Percentiles rank a stretch among this genome's conserved stretches.
These are phyloP conservation scores for Cladosporium cucumerinum DNA, from an alignment of 2,329 filamentous ascomycete genomes.

Conservation along the genomic window DNA sequence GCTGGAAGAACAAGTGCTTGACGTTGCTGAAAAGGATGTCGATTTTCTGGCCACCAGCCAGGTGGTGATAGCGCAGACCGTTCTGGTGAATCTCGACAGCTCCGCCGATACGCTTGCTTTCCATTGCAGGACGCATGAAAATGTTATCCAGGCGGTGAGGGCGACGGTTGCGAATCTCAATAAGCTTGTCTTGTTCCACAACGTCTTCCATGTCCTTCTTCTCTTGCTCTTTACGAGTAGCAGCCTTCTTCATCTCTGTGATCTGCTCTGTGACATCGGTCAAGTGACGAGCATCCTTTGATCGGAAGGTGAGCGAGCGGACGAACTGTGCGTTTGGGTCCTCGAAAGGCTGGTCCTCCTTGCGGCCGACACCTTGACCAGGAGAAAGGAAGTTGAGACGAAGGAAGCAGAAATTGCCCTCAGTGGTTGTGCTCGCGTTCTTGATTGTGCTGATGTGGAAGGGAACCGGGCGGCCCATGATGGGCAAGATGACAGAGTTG, in stretches of 20 bases:
- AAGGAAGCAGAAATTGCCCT: conserved; percentile 88
- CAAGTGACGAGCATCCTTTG: conserved; percentile 82
- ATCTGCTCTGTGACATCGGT: conserved; percentile 90
- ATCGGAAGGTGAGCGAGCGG: conserved; percentile 90
- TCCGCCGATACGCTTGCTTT: conserved; percentile 93
- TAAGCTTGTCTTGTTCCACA: conserved; percentile 94
- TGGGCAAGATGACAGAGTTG: conserved; percentile 83
- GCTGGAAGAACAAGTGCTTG: conserved; percentile 98
- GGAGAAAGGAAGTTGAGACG: conserved; percentile 97
- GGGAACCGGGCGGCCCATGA: conserved; percentile 95
- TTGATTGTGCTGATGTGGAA: conserved; percentile 99
- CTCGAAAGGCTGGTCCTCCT: conserved; percentile 97
- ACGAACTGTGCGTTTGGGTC: conserved; percentile 95
- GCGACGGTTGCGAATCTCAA: conserved; percentile 90
- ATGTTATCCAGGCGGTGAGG: conserved; percentile 89
- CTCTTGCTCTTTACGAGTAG: conserved; percentile 88
- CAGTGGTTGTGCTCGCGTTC: conserved; percentile 96
- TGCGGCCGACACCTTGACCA: conserved; percentile 92
- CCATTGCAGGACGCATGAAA: conserved; percentile 90
- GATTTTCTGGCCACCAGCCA: conserved; percentile 76
- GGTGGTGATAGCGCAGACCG: conserved; percentile 88
- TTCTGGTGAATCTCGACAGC: conserved; percentile 98
- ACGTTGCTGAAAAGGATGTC: conserved; percentile 98
- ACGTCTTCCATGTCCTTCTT: conserved; percentile 99
- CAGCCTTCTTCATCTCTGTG: conserved; percentile 91